A percentile compares a stretch with the other conserved stretches of the same genome.
phyloP scores from a whole-genome alignment of 2,329 filamentous ascomycete genomes.

The Sporothrix euskadiensis region DNA sequence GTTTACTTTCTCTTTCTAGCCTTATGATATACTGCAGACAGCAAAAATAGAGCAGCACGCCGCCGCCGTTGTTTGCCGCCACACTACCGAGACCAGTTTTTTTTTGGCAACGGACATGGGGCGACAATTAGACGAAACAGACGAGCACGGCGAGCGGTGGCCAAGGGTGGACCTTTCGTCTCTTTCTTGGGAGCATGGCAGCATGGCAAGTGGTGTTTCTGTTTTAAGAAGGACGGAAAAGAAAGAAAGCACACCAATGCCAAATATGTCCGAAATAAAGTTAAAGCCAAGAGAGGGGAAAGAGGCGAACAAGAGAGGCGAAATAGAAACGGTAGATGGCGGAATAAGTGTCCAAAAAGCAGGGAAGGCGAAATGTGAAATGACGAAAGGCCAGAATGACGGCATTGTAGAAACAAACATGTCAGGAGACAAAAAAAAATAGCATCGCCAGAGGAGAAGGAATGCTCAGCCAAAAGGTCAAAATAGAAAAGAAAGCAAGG shows the following conservation, averaged over 20 bases:
- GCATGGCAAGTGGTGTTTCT: neutral
- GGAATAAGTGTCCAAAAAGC: neutral
- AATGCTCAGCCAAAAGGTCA: neutral
- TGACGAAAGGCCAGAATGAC: neutral
- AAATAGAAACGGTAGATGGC: slow-evolving; percentile 7
- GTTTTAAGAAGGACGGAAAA: slow-evolving; percentile 6
- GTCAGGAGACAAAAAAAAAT: neutral
- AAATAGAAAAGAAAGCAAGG: neutral
- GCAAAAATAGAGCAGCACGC: neutral
- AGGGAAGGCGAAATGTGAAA: neutral
- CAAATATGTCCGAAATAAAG: neutral
- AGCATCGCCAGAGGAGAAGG: neutral
- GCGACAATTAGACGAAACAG: slow-evolving; percentile 4
- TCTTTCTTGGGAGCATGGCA: neutral
- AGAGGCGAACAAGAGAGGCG: neutral
- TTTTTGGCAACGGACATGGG: neutral
- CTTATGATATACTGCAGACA: neutral
- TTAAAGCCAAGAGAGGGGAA: neutral
- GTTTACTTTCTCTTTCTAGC: neutral
- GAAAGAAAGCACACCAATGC: neutral
- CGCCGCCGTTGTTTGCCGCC: neutral
- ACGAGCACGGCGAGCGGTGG: neutral
- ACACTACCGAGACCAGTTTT: neutral
- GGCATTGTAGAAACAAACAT: neutral
- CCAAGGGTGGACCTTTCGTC: neutral